Evolutionary conservation across 1,284 basidiomycete genomes (phyloP).

Genomic region (Malassezia japonica): DNA sequence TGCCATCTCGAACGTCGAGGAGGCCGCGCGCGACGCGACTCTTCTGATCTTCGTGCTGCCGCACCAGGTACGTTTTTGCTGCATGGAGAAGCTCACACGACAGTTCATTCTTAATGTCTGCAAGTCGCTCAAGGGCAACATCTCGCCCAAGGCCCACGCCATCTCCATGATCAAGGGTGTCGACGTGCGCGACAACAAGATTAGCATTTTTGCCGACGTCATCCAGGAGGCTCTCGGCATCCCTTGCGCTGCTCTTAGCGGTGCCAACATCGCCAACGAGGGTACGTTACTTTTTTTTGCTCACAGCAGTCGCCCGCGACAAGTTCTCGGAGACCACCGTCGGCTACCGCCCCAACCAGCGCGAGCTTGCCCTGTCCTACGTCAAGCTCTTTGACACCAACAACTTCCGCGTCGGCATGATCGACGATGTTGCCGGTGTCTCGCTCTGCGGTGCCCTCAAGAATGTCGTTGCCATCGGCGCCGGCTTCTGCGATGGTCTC

Average conservation of each 20-base stretch:
- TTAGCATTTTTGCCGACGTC: conserved; percentile 55
- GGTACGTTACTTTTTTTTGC: too few relatives aligned
- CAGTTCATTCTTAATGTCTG: conserved; percentile 47
- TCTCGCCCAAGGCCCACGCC: conserved; percentile 40
- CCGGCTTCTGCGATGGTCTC: conserved; percentile 55
- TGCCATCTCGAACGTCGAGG: conserved; percentile 52
- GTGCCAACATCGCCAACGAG: conserved; percentile 58
- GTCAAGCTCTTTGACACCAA: conserved; percentile 52
- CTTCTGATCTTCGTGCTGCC: conserved; percentile 56
- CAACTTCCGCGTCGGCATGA: conserved; percentile 54
- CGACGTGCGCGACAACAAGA: conserved; percentile 50
- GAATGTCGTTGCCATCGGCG: conserved; percentile 56
- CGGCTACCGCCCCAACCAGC: conserved; percentile 51
- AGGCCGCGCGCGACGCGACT: conserved; percentile 54
- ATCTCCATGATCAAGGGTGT: conserved; percentile 50
- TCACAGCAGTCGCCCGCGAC: conserved; percentile 53
- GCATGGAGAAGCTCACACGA: conserved; percentile 20
- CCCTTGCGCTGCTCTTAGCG: conserved; percentile 54
- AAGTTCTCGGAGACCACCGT: conserved; percentile 56
- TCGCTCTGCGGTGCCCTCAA: conserved; percentile 56
- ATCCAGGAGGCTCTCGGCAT: conserved; percentile 54
- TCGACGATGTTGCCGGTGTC: conserved; percentile 56
- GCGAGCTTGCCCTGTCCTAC: conserved; percentile 32
- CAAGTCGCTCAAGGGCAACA: conserved; percentile 37
- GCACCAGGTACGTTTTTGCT: conserved; percentile 47